phyloP scores from a whole-genome alignment of 495 filamentous ascomycete genomes.

The Ascobolus immersus region DNA sequence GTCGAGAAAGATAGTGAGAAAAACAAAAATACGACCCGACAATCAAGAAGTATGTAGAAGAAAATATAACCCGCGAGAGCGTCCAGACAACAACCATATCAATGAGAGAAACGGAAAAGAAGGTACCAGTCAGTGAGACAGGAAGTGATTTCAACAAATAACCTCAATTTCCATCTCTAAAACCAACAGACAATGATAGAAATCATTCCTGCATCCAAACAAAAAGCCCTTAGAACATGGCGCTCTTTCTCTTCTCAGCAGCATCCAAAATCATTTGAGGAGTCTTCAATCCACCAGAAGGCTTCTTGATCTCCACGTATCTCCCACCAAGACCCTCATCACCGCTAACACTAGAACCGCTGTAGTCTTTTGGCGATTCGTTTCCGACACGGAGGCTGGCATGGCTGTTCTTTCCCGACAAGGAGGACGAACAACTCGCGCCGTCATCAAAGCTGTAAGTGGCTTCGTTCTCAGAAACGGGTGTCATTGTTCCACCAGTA shows the following conservation, averaged over 20 bases:
- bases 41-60: too few species aligned
- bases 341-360: conserved; percentile 36
- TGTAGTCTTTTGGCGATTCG: conserved; percentile 30
- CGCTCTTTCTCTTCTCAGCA: conserved; percentile 74
- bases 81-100: too few species aligned
- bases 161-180: too few species aligned
- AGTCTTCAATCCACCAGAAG: conserved; percentile 38
- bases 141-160: too few species aligned
- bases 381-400: conserved; percentile 59
- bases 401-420: conserved; percentile 52
- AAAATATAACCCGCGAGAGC: too few species aligned
- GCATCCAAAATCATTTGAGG: conserved; percentile 68
- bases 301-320: conserved; percentile 20
- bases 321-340: conserved; percentile 33
- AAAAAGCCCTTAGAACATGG: conserved; percentile 34
- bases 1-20: too few species aligned
- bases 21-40: too few species aligned
- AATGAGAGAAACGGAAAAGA: too few species aligned
- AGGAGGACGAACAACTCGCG: conserved; percentile 58
- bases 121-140: too few species aligned
- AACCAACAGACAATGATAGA: too few species aligned
- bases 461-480: conserved; percentile 58
- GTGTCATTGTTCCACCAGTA: conserved; percentile 56
- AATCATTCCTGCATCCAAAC: too few species aligned
- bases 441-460: conserved; percentile 50